phyloP scores from a whole-genome alignment of 1,284 basidiomycete species.

The Pascua sp. region DNA sequence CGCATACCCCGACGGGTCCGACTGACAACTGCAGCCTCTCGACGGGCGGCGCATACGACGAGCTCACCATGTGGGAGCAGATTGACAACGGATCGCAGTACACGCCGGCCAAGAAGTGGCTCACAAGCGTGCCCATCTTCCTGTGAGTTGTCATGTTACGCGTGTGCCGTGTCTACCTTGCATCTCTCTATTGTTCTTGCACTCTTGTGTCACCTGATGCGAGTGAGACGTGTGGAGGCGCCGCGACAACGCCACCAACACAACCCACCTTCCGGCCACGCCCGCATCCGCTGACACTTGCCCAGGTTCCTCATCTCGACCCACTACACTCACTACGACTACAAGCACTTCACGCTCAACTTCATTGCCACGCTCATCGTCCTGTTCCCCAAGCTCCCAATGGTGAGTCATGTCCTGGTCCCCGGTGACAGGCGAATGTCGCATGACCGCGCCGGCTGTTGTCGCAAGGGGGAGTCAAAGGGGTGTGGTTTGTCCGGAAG shows the following conservation, averaged over 20 bases:
- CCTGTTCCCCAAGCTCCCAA: slow-evolving; percentile 91
- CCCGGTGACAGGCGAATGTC: no score
- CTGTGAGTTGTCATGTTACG: slow-evolving; percentile 60
- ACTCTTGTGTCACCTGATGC: no score
- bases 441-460: no score
- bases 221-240: no score
- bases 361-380: slow-evolving; percentile 74
- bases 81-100: slow-evolving; percentile 98
- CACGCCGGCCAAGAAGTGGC: slow-evolving; percentile 97
- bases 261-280: neutral
- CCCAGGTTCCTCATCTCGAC: slow-evolving; percentile 90
- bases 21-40: slow-evolving; percentile 29
- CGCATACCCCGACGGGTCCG: neutral
- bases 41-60: slow-evolving; percentile 90
- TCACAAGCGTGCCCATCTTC: slow-evolving; percentile 83
- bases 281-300: neutral
- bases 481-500: no score
- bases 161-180: neutral
- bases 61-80: slow-evolving; percentile 98
- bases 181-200: neutral
- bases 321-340: slow-evolving; percentile 95
- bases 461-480: no score
- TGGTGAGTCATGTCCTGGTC: slow-evolving; percentile 32
- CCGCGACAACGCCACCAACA: no score
- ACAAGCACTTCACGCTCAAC: slow-evolving; percentile 88